Conservation (phyloP, 768 basidiomycete species). For the Leccinum sublutescens region DNA sequence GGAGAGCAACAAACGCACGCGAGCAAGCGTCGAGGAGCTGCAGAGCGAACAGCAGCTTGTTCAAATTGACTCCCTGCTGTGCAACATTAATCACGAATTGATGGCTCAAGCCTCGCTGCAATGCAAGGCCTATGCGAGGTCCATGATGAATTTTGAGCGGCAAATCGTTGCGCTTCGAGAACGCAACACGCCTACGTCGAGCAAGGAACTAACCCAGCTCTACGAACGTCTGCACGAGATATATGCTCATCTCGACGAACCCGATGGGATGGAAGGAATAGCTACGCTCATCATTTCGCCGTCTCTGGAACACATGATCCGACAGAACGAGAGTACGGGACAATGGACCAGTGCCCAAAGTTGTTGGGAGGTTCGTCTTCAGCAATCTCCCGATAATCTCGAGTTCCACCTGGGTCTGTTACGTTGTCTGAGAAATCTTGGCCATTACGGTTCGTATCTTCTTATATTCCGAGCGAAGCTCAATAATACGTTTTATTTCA, state of each 20-base stretch:
- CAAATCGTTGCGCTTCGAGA: slow-evolving; percentile 58
- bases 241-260: slow-evolving; percentile 94
- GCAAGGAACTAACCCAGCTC: slow-evolving; percentile 46
- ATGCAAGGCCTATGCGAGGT: slow-evolving; percentile 91
- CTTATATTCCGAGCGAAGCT: slow-evolving; percentile 1
- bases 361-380: slow-evolving; percentile 96
- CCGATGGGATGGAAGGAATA: slow-evolving; percentile 98
- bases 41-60: slow-evolving; percentile 59
- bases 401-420: slow-evolving; percentile 87
- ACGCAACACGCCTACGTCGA: slow-evolving; percentile 37
- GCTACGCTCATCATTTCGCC: slow-evolving; percentile 87
- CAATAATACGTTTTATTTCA: slow-evolving; percentile 28
- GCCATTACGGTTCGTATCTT: slow-evolving; percentile 84
- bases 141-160: slow-evolving; percentile 93
- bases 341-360: slow-evolving; percentile 98
- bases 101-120: slow-evolving; percentile 93
- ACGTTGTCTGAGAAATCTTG: slow-evolving; percentile 88
- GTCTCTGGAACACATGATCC: slow-evolving; percentile 91
- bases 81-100: slow-evolving; percentile 80
- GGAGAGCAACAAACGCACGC: slow-evolving; percentile 48
- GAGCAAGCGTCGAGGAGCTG: slow-evolving; percentile 35
- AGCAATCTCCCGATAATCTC: slow-evolving; percentile 86
- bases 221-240: slow-evolving; percentile 95
- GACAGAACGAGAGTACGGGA: slow-evolving; percentile 96
- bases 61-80: slow-evolving; percentile 76